Conservation (phyloP, 2,329 filamentous ascomycete species). For the Diaporthe ampelina region DNA sequence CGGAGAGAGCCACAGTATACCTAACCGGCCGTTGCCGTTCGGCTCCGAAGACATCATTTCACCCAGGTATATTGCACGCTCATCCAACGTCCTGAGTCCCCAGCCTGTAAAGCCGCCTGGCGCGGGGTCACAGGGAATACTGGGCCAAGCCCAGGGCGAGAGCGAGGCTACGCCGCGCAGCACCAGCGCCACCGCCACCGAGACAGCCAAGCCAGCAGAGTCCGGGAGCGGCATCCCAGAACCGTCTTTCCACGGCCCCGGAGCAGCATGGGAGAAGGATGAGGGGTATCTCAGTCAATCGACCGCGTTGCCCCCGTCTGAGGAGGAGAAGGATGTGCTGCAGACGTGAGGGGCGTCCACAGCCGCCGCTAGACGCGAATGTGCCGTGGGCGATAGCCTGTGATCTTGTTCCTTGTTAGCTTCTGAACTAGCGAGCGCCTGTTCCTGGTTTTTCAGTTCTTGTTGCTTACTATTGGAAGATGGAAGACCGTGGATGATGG, state of each 20-base stretch:
- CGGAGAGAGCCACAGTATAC: slow-evolving; percentile 53
- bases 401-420: slow-evolving; percentile 20
- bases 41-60: slow-evolving; percentile 64
- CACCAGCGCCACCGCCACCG: slow-evolving; percentile 20
- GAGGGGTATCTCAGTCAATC: slow-evolving; percentile 56
- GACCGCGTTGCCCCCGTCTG: slow-evolving; percentile 56
- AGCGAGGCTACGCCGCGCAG: slow-evolving; percentile 40
- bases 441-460: neutral
- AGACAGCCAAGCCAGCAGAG: slow-evolving; percentile 29
- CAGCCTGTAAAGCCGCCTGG: slow-evolving; percentile 50
- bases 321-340: slow-evolving; percentile 58
- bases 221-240: slow-evolving; percentile 51
- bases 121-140: slow-evolving; percentile 45
- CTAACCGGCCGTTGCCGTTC: slow-evolving; percentile 64
- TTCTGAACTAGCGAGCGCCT: neutral
- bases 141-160: slow-evolving; percentile 41
- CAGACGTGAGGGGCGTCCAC: slow-evolving; percentile 50
- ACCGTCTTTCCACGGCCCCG: slow-evolving; percentile 65
- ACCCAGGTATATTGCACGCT: slow-evolving; percentile 60
- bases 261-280: slow-evolving; percentile 65
- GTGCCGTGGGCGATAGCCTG: slow-evolving; percentile 17
- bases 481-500: neutral
- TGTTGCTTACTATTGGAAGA: neutral
- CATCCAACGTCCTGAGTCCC: slow-evolving; percentile 55
- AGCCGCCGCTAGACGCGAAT: neutral